phyloP scores from a whole-genome alignment of 2,329 filamentous ascomycete species.

The Penicillium sp. region DNA sequence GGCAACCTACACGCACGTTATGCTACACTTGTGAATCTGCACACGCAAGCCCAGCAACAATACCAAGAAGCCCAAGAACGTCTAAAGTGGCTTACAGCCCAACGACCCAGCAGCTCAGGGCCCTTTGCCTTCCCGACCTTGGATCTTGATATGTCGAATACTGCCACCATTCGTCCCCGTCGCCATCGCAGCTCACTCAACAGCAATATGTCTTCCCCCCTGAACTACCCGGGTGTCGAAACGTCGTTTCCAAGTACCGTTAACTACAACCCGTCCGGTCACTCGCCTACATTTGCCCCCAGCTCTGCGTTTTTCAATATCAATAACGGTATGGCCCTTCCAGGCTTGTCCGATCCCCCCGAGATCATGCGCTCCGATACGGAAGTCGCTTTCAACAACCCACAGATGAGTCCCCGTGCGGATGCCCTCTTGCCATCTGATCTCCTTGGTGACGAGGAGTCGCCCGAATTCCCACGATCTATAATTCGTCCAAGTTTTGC shows the following conservation, averaged over 20 bases:
- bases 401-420: constrained; percentile 63
- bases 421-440: constrained; percentile 61
- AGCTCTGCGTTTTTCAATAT: constrained; percentile 59
- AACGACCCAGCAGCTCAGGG: constrained; percentile 36
- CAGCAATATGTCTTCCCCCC: constrained; percentile 49
- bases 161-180: constrained; percentile 43
- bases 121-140: constrained; percentile 44
- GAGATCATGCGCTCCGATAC: constrained; percentile 49
- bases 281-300: constrained; percentile 53
- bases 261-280: constrained; percentile 49
- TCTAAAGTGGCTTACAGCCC: constrained; percentile 43
- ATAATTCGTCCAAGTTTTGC: constrained; percentile 30
- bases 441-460: constrained; percentile 57
- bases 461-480: constrained; percentile 35
- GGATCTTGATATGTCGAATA: constrained; percentile 43
- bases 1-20: constrained; percentile 45
- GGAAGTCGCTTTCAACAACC: constrained; percentile 56
- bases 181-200: constrained; percentile 47
- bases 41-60: constrained; percentile 44
- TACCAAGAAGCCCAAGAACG: constrained; percentile 48
- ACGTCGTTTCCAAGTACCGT: constrained; percentile 41
- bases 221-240: constrained; percentile 42
- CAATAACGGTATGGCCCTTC: constrained; percentile 61
- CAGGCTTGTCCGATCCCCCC: constrained; percentile 41
- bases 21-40: constrained; percentile 41